phyloP scores from a whole-genome alignment of 768 basidiomycete species.

The Lactifluus piperatus region DNA sequence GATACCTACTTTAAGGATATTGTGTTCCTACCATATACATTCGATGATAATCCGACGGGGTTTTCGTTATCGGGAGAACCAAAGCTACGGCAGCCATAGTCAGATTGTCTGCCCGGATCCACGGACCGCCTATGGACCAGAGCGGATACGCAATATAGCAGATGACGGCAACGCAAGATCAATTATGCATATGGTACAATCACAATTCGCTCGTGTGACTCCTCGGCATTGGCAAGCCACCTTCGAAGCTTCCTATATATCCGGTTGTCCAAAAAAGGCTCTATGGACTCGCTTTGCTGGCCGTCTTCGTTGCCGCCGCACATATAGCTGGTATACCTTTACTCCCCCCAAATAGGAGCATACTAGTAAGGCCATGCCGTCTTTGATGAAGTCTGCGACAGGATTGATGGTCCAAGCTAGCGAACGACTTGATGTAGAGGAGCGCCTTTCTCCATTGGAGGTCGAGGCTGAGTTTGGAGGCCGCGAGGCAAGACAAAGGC shows the following conservation, averaged over 20 bases:
- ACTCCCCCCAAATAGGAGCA: too few species aligned
- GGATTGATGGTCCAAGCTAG: background rate
- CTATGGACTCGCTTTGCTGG: too few species aligned
- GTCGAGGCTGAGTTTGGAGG: conserved; percentile 32
- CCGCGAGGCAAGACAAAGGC: conserved; percentile 28
- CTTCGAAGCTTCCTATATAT: too few species aligned
- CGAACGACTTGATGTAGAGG: background rate
- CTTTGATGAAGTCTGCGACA: conserved; percentile 6
- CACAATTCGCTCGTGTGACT: too few species aligned
- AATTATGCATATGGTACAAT: too few species aligned
- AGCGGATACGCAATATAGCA: too few species aligned
- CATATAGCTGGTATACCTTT: too few species aligned
- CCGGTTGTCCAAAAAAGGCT: too few species aligned
- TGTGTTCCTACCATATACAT: background rate
- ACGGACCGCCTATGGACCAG: too few species aligned
- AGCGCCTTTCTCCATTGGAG: background rate
- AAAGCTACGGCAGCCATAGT: conserved; percentile 36
- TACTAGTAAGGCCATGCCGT: conserved; percentile 18
- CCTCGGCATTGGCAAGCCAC: too few species aligned
- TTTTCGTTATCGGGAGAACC: conserved; percentile 33
- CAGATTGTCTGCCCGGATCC: background rate
- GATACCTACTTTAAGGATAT: conserved; percentile 38
- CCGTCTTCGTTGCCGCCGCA: too few species aligned
- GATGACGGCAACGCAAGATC: too few species aligned
- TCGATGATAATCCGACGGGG: conserved; percentile 22